Conservation (phyloP, 164 flowering plant species). For the Vitis cinerea region DNA sequence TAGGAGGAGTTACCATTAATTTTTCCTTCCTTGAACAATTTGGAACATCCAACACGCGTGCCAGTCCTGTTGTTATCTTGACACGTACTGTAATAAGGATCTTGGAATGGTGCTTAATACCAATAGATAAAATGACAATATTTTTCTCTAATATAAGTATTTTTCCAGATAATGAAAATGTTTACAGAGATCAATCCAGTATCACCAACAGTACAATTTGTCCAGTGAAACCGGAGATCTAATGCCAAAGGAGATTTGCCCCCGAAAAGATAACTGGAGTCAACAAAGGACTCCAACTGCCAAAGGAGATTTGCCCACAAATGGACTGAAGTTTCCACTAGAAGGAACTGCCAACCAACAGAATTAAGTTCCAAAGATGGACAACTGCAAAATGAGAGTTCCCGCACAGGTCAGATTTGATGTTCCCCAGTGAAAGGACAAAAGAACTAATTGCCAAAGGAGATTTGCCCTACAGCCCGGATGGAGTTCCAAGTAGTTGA, state of each 20-base stretch:
- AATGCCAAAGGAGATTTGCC: slow-evolving; percentile 53
- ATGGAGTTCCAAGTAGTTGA: slow-evolving; percentile 6
- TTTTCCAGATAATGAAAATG: too few relatives aligned
- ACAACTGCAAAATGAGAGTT: slow-evolving; percentile 13
- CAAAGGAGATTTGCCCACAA: slow-evolving; percentile 84
- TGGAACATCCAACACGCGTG: not conserved
- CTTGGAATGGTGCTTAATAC: not conserved
- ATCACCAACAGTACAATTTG: not conserved
- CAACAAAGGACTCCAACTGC: slow-evolving; percentile 44
- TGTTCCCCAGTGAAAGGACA: not conserved
- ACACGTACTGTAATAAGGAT: not conserved
- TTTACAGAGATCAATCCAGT: slow-evolving; percentile 9
- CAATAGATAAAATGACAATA: slow-evolving; percentile 4
- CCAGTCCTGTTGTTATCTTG: slow-evolving; percentile 1
- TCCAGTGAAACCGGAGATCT: slow-evolving; percentile 2
- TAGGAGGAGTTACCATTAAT: slow-evolving; percentile 6
- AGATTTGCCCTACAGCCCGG: slow-evolving; percentile 10
- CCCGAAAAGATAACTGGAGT: slow-evolving; percentile 26
- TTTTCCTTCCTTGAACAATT: not conserved
- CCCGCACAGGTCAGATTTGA: not conserved
- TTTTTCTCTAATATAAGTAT: too few relatives aligned
- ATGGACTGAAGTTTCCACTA: slow-evolving; percentile 24
- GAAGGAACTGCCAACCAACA: slow-evolving; percentile 13
- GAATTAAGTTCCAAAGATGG: slow-evolving; percentile 1
- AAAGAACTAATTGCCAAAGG: slow-evolving; percentile 10